These are phyloP conservation scores for Brassica cretica DNA, from an alignment of 345 rosid genomes.

Conservation along the genomic window DNA sequence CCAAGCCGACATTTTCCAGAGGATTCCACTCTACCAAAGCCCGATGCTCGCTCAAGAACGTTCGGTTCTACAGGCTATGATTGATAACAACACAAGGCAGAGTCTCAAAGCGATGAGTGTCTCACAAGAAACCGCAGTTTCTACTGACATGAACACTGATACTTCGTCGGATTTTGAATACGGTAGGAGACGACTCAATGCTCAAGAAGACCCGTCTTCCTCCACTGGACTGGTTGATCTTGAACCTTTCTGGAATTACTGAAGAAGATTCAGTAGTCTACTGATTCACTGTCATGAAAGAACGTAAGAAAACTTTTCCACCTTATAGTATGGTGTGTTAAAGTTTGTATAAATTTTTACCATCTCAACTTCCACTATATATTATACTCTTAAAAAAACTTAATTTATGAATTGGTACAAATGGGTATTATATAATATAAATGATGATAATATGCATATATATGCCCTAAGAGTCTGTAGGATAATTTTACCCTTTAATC, in stretches of 20 bases:
- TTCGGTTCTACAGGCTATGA: constrained; percentile 51
- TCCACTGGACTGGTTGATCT: constrained; percentile 53
- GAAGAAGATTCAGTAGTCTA: constrained; percentile 24
- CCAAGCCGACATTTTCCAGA: constrained; percentile 39
- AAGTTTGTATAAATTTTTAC: constrained; percentile 32
- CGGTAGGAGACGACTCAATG: constrained; percentile 40
- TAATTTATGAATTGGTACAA: constrained; percentile 2
- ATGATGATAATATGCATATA: neutral
- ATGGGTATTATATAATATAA: neutral
- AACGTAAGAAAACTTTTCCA: constrained; percentile 5
- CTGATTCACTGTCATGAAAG: constrained; percentile 17
- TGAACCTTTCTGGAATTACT: constrained; percentile 74
- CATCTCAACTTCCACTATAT: constrained; percentile 20
- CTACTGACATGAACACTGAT: constrained; percentile 38
- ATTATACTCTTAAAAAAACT: constrained; percentile 14
- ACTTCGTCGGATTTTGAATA: constrained; percentile 58
- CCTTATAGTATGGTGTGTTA: constrained; percentile 30
- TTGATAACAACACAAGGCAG: constrained; percentile 50
- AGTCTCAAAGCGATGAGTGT: constrained; percentile 54
- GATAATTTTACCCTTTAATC: neutral
- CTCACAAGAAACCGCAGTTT: constrained; percentile 61
- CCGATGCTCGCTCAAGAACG: constrained; percentile 49
- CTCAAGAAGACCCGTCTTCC: constrained; percentile 53
- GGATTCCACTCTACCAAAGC: constrained; percentile 39
- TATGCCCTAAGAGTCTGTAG: neutral